phyloP scores from a whole-genome alignment of 768 basidiomycete genomes.

The Lactarius trivialis region DNA sequence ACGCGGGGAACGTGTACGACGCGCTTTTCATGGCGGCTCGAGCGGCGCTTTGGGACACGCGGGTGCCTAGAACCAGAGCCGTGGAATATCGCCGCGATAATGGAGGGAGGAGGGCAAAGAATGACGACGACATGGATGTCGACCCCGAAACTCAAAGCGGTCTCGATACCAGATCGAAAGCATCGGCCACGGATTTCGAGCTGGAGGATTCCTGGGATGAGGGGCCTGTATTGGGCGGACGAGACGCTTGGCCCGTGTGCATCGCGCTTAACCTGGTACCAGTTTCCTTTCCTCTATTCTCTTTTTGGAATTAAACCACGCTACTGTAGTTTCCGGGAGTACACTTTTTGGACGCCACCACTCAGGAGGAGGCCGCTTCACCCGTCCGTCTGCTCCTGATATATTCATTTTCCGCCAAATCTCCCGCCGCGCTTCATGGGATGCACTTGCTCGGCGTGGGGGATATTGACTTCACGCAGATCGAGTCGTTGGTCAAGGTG shows the following conservation, averaged over 20 bases:
- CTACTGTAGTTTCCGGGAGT: constrained; percentile 43
- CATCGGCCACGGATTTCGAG: constrained; percentile 71
- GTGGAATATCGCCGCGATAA: constrained; percentile 59
- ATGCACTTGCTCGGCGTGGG: constrained; percentile 60
- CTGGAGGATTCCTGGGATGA: constrained; percentile 85
- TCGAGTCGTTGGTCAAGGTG: constrained; percentile 54
- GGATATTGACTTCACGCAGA: constrained; percentile 42
- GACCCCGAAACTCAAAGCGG: constrained; percentile 44
- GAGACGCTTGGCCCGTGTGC: constrained; percentile 67
- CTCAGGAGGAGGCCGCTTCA: constrained; percentile 63
- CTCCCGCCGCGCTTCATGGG: constrained; percentile 44
- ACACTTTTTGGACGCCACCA: constrained; percentile 70
- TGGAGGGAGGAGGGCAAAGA: constrained; percentile 22
- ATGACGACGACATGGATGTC: constrained; percentile 48
- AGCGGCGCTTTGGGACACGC: constrained; percentile 76
- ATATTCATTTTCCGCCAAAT: constrained; percentile 49
- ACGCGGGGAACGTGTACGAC: constrained; percentile 71
- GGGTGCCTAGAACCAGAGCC: constrained; percentile 64
- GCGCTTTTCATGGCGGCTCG: constrained; percentile 73
- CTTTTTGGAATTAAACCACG: neutral
- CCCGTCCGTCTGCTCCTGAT: constrained; percentile 54
- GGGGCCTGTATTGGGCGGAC: constrained; percentile 56
- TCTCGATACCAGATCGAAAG: constrained; percentile 49
- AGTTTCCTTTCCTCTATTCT: constrained; percentile 26
- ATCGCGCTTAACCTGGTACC: constrained; percentile 70